These are phyloP conservation scores for Ceratobasidium sp. DNA, from an alignment of 1,284 basidiomycete species.

Conservation along the genomic window DNA sequence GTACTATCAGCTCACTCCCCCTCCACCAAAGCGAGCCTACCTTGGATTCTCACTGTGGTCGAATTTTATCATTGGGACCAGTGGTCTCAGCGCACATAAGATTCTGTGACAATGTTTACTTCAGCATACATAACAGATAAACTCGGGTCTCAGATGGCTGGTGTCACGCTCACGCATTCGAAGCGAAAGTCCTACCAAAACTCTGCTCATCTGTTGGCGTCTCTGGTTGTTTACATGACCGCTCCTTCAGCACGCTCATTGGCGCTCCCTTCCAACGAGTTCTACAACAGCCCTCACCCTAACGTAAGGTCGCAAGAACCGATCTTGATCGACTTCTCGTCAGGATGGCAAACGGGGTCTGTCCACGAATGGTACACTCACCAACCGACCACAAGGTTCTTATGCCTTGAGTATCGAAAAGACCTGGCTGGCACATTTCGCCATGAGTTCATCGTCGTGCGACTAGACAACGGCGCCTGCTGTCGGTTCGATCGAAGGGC, in stretches of 20 bases:
- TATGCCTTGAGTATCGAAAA: conserved; percentile 25
- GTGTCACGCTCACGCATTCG: no score
- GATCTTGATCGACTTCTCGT: conserved; percentile 3
- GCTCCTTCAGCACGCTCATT: neutral
- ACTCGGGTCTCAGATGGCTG: no score
- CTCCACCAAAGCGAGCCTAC: no score
- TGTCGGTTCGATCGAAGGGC: conserved; percentile 34
- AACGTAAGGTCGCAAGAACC: neutral
- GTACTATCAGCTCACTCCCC: no score
- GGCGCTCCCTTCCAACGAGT: neutral
- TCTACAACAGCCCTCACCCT: neutral
- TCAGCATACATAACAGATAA: no score
- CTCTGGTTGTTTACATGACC: neutral
- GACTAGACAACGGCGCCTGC: neutral
- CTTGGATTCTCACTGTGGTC: no score
- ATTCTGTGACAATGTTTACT: no score
- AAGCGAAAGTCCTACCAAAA: no score
- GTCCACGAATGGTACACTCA: conserved; percentile 33
- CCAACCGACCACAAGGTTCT: neutral
- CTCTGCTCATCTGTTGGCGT: neutral
- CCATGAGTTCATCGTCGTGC: conserved; percentile 30
- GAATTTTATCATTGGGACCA: no score
- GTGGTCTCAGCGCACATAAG: no score
- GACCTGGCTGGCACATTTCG: neutral
- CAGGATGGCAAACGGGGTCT: neutral